These are phyloP conservation scores for Capsicum rhomboideum DNA, from an alignment of 257 asterid genomes.

Conservation along the genomic window DNA sequence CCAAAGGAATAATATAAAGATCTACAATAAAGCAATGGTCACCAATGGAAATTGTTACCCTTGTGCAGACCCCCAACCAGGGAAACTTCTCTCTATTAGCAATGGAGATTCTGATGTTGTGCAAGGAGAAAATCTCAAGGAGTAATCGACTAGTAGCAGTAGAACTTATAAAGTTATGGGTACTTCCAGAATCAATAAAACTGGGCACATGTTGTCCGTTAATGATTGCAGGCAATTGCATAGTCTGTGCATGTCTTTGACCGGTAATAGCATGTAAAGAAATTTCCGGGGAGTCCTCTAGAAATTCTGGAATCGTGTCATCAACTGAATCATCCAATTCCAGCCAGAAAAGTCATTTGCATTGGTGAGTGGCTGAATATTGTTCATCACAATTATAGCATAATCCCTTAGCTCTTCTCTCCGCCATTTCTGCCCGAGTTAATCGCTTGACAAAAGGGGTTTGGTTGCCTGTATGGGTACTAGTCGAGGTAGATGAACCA, in stretches of 20 bases:
- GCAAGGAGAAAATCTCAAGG: neutral
- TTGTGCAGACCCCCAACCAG: neutral
- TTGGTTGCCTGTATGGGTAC: too few species aligned
- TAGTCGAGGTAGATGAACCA: too few species aligned
- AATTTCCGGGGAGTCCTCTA: neutral
- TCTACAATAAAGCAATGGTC: neutral
- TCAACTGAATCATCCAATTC: neutral
- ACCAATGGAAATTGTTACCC: neutral
- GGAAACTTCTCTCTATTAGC: neutral
- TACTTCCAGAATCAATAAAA: neutral
- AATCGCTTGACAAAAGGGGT: neutral
- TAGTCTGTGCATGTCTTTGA: neutral
- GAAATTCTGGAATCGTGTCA: neutral
- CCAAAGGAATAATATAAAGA: neutral
- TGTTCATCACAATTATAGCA: neutral
- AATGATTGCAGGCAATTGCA: neutral
- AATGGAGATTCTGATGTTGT: neutral
- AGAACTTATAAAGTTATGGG: neutral
- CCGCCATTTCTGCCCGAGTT: neutral
- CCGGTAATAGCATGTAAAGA: neutral
- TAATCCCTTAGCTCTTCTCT: neutral
- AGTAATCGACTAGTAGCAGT: neutral
- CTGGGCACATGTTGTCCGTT: neutral
- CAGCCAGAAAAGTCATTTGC: neutral
- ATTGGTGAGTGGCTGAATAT: neutral